Evolutionary conservation across 306 rosid species (phyloP).

Genomic region (Dryas drummondii): DNA sequence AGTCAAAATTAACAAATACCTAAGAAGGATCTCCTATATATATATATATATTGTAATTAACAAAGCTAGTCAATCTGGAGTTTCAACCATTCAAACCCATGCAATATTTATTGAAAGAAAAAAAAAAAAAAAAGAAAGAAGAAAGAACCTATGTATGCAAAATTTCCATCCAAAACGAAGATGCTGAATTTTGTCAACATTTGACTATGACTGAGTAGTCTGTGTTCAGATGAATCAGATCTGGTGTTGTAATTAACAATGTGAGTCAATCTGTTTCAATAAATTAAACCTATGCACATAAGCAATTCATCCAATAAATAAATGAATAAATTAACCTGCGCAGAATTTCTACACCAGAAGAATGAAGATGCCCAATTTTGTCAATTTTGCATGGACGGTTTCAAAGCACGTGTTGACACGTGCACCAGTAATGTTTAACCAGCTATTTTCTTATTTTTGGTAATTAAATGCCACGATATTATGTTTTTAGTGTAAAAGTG

Average conservation of each 20-base stretch:
- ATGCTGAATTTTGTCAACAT: neutral
- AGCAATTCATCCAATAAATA: neutral
- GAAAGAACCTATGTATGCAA: neutral
- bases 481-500: neutral
- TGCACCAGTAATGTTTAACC: constrained; percentile 15
- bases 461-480: neutral
- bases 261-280: neutral
- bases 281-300: neutral
- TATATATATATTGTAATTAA: neutral
- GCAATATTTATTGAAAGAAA: neutral
- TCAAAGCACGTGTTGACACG: constrained; percentile 52
- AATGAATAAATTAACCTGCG: neutral
- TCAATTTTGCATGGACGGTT: constrained; percentile 26
- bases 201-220: neutral
- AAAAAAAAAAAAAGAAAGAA: too few relatives aligned
- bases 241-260: neutral
- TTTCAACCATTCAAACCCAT: neutral
- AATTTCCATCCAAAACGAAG: neutral
- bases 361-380: constrained; percentile 6
- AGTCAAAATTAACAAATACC: neutral
- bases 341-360: neutral
- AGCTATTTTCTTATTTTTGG: neutral
- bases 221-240: neutral
- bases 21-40: neutral
- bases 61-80: neutral